A percentile compares a stretch with the other conserved stretches of the same genome.
phyloP scores from a whole-genome alignment of 352 stramenopile genomes.

The Phytophthora gonapodyides region DNA sequence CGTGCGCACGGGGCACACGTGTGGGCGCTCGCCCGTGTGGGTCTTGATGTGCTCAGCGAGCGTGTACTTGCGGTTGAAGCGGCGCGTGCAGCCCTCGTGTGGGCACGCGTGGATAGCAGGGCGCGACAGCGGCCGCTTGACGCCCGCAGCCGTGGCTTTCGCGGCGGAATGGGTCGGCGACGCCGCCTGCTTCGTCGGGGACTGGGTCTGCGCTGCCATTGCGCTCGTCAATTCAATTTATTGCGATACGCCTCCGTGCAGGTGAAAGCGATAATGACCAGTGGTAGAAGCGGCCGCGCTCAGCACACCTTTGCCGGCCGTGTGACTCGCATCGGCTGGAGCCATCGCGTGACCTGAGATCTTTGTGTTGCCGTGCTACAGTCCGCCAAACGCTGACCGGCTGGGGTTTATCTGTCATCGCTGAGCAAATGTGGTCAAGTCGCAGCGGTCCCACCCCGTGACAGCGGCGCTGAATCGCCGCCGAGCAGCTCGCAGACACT shows the following conservation, averaged over 20 bases:
- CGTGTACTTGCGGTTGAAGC: slow-evolving; percentile 42
- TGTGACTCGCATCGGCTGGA: slow-evolving; percentile 30
- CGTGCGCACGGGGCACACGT: slow-evolving; percentile 34
- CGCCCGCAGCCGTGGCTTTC: slow-evolving; percentile 2
- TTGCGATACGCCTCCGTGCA: slow-evolving; percentile 1
- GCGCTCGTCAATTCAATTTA: not conserved
- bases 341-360: slow-evolving; percentile 40
- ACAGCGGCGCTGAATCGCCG: slow-evolving; percentile 23
- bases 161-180: slow-evolving; percentile 1
- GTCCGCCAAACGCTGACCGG: slow-evolving; percentile 15
- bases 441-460: slow-evolving; percentile 21
- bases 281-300: slow-evolving; percentile 18
- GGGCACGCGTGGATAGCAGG: slow-evolving; percentile 37
- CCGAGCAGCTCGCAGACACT: not conserved
- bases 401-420: not conserved
- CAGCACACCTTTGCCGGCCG: slow-evolving; percentile 17
- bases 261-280: slow-evolving; percentile 32
- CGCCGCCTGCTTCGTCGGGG: slow-evolving; percentile 9
- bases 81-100: slow-evolving; percentile 25
- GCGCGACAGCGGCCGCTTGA: slow-evolving; percentile 18
- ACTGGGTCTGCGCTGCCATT: slow-evolving; percentile 22
- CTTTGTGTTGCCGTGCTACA: slow-evolving; percentile 22
- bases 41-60: slow-evolving; percentile 46
- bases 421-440: slow-evolving; percentile 2
- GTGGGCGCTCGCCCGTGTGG: slow-evolving; percentile 3